Evolutionary conservation across 2,329 filamentous ascomycete genomes (phyloP).

Genomic region (Apiospora marii): DNA sequence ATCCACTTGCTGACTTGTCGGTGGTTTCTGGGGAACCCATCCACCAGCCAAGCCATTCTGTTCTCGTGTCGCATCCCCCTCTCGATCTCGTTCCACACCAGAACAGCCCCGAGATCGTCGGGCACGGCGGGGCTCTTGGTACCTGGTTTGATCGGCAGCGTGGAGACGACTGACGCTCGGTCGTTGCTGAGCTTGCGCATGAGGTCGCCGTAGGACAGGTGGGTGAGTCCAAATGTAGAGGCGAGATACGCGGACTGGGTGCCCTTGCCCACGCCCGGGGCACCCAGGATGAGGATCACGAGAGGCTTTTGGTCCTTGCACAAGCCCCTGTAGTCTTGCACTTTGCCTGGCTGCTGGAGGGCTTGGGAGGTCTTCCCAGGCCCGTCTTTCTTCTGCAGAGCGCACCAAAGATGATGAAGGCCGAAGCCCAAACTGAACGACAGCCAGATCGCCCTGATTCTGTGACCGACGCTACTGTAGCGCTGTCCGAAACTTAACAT

Average conservation of each 20-base stretch:
- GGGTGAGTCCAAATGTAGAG: conserved; percentile 29
- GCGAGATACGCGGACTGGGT: conserved; percentile 32
- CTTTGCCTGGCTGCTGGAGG: neutral
- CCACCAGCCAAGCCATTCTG: neutral
- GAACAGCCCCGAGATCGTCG: neutral
- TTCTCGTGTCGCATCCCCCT: neutral
- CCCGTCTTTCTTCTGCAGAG: neutral
- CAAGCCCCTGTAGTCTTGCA: neutral
- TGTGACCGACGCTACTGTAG: neutral
- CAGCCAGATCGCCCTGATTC: neutral
- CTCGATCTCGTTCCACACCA: neutral
- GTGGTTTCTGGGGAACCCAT: neutral
- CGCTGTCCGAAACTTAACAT: neutral
- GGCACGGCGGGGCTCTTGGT: neutral
- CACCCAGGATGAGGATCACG: conserved; percentile 35
- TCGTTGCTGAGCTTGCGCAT: conserved; percentile 25
- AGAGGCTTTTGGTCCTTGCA: conserved; percentile 26
- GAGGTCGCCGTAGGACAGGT: conserved; percentile 38
- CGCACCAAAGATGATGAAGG: neutral
- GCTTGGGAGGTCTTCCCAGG: neutral
- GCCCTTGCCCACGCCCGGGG: conserved; percentile 37
- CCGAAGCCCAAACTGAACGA: neutral
- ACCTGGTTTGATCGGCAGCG: neutral
- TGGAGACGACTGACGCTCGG: neutral
- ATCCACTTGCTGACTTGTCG: neutral